These are phyloP conservation scores for Ogataea nitratoaversa DNA, from an alignment of 805 yeast species.

Conservation along the genomic window DNA sequence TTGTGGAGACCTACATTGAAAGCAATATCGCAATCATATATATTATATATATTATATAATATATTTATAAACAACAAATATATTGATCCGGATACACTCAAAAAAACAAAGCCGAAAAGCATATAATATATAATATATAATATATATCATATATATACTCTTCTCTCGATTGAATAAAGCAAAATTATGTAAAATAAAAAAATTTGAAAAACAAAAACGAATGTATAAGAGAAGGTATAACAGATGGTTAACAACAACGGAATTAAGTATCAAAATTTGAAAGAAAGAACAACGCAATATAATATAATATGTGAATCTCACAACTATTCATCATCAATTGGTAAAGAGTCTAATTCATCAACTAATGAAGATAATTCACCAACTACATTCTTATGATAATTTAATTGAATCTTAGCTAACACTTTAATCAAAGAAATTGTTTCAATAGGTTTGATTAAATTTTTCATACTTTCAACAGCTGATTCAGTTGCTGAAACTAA, in stretches of 20 bases:
- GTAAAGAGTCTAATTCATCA: slow-evolving; percentile 39
- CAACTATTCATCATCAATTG: slow-evolving; percentile 38
- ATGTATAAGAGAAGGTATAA: no score
- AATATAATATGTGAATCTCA: background rate
- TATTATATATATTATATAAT: no score
- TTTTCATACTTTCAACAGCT: slow-evolving; percentile 78
- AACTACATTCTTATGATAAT: slow-evolving; percentile 53
- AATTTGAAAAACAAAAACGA: no score
- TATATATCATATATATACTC: no score
- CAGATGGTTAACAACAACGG: background rate
- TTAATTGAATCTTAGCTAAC: slow-evolving; percentile 66
- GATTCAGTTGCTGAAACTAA: slow-evolving; percentile 72
- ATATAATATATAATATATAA: no score
- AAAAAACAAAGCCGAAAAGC: no score
- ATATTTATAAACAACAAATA: no score
- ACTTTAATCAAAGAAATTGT: slow-evolving; percentile 58
- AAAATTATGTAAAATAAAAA: no score
- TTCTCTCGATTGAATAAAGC: no score
- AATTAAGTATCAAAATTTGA: background rate
- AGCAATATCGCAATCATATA: no score
- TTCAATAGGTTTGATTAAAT: slow-evolving; percentile 63
- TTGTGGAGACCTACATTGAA: slow-evolving; percentile 28
- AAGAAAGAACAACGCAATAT: background rate
- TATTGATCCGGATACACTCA: no score
- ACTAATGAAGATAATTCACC: slow-evolving; percentile 43